Percentiles rank a stretch among this genome's conserved stretches.
These are phyloP conservation scores for Theileria orientalis DNA, from an alignment of 169 alveolate species.

Conservation along the genomic window DNA sequence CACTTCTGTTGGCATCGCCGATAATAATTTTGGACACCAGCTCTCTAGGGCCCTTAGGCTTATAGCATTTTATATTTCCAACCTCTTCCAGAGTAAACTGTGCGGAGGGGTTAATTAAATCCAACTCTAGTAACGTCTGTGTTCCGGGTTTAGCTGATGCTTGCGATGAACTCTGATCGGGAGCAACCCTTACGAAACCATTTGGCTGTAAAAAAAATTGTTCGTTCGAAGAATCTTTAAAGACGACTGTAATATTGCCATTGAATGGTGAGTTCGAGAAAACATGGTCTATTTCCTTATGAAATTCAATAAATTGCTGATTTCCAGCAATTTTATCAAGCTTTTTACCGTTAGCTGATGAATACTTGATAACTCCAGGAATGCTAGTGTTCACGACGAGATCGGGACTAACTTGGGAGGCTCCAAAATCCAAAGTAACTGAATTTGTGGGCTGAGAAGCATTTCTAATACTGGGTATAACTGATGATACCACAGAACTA, in stretches of 20 bases:
- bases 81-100: conserved; percentile 5
- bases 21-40: background rate
- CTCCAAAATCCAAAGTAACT: conserved; percentile 21
- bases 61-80: conserved; percentile 2
- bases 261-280: conserved; percentile 51
- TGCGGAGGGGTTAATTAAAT: background rate
- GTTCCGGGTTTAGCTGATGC: background rate
- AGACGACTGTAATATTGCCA: conserved; percentile 25
- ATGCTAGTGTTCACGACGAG: conserved; percentile 13
- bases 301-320: background rate
- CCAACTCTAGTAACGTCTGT: background rate
- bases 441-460: background rate
- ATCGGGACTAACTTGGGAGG: conserved; percentile 4
- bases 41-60: background rate
- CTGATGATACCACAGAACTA: no score
- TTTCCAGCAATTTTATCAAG: background rate
- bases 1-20: background rate
- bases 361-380: conserved; percentile 29
- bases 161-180: background rate
- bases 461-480: background rate
- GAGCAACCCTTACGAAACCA: background rate
- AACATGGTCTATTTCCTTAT: conserved; percentile 1
- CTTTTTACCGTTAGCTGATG: background rate
- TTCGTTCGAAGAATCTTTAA: conserved; percentile 18
- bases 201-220: conserved; percentile 1